phyloP scores from a whole-genome alignment of 2,329 filamentous ascomycete genomes.

The Fusarium cicatricum region DNA sequence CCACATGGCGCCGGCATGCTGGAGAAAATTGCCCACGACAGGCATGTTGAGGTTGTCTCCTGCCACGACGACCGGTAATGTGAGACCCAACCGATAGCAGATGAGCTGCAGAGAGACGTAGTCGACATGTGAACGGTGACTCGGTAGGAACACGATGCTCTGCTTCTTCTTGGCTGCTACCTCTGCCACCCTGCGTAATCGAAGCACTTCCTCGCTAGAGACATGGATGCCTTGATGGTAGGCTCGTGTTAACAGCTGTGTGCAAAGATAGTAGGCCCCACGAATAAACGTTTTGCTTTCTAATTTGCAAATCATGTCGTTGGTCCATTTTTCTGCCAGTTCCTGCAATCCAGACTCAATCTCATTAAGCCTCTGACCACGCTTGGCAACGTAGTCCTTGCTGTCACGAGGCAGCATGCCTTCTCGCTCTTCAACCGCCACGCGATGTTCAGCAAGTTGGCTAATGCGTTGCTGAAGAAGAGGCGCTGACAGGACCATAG shows the following conservation, averaged over 20 bases:
- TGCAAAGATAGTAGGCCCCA: constrained; percentile 87
- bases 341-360: constrained; percentile 79
- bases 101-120: constrained; percentile 96
- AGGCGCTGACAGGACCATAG: constrained; percentile 75
- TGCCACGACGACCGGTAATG: constrained; percentile 88
- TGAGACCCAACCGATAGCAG: constrained; percentile 91
- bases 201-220: constrained; percentile 89
- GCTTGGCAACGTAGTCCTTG: constrained; percentile 59
- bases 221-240: constrained; percentile 99
- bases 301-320: constrained; percentile 99
- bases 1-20: constrained; percentile 98
- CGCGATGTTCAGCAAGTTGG: constrained; percentile 77
- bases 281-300: constrained; percentile 94
- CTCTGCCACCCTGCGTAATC: constrained; percentile 82
- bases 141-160: constrained; percentile 94
- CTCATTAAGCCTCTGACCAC: constrained; percentile 64
- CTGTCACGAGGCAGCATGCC: constrained; percentile 69
- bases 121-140: constrained; percentile 94
- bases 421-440: constrained; percentile 79
- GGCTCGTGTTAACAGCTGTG: constrained; percentile 87
- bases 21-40: constrained; percentile 85
- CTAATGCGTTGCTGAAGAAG: constrained; percentile 78
- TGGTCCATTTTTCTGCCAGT: constrained; percentile 85
- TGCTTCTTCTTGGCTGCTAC: constrained; percentile 87
- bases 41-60: constrained; percentile 98